These are phyloP conservation scores for Bruguiera gymnorhiza DNA, from an alignment of 345 rosid species.

Conservation along the genomic window DNA sequence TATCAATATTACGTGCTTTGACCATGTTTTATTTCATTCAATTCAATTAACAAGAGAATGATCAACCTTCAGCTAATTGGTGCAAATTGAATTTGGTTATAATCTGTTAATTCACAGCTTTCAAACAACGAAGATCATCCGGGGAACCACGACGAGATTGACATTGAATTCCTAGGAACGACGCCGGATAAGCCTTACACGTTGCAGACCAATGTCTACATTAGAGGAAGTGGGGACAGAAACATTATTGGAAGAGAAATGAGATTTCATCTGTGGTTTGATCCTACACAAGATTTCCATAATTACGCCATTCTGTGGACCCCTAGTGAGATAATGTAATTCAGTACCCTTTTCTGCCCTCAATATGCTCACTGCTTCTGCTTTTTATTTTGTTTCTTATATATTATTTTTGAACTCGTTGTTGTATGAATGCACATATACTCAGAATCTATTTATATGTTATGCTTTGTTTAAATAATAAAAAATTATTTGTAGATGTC, in stretches of 20 bases:
- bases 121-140: constrained; percentile 84
- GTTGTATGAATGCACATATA: no score
- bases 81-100: background rate
- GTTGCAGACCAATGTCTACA: constrained; percentile 84
- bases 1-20: background rate
- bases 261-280: constrained; percentile 83
- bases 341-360: background rate
- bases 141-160: constrained; percentile 82
- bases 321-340: constrained; percentile 69
- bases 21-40: background rate
- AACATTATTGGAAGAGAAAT: constrained; percentile 72
- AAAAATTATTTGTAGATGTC: no score
- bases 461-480: no score
- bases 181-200: constrained; percentile 66
- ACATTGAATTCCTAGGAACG: constrained; percentile 87
- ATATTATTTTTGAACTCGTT: no score
- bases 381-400: no score
- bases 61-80: background rate
- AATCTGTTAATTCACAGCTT: constrained; percentile 39
- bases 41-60: background rate
- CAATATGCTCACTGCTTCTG: no score
- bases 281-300: constrained; percentile 79
- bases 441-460: no score
- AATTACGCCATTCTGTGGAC: constrained; percentile 73
- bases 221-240: constrained; percentile 87